Evolutionary conservation across 805 yeast genomes (phyloP).

Genomic region (Helenozyma rhizophorensis): DNA sequence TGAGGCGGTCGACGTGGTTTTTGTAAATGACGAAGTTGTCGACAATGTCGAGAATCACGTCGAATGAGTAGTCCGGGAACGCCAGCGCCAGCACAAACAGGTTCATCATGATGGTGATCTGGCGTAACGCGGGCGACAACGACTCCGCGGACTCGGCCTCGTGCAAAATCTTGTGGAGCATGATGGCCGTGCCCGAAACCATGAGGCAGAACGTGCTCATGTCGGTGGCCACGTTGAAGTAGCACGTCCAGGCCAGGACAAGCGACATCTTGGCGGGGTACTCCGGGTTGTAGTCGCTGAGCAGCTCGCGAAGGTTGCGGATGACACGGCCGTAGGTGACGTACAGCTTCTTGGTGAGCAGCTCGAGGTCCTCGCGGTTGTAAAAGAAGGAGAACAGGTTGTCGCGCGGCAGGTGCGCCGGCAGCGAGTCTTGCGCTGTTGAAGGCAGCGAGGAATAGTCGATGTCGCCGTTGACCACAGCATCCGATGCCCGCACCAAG

Average conservation of each 20-base stretch:
- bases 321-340: constrained; percentile 33
- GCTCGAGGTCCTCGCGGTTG: constrained; percentile 24
- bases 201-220: constrained; percentile 30
- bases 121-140: constrained; percentile 18
- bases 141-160: constrained; percentile 16
- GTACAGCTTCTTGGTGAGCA: constrained; percentile 29
- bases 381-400: constrained; percentile 16
- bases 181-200: constrained; percentile 31
- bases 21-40: constrained; percentile 25
- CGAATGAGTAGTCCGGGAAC: constrained; percentile 33
- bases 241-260: constrained; percentile 33
- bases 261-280: constrained; percentile 35
- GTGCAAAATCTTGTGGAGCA: constrained; percentile 22
- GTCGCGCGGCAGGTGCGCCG: background rate
- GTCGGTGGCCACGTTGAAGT: constrained; percentile 28
- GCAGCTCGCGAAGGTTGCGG: constrained; percentile 27
- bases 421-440: background rate
- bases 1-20: constrained; percentile 14
- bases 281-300: constrained; percentile 28
- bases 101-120: constrained; percentile 19
- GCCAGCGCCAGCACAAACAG: constrained; percentile 18
- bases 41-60: constrained; percentile 23
- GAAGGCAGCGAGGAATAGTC: constrained; percentile 1
- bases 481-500: constrained; percentile 16
- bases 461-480: constrained; percentile 14